phyloP scores from a whole-genome alignment of 331 rosid genomes.

The Dryas integrifolia region DNA sequence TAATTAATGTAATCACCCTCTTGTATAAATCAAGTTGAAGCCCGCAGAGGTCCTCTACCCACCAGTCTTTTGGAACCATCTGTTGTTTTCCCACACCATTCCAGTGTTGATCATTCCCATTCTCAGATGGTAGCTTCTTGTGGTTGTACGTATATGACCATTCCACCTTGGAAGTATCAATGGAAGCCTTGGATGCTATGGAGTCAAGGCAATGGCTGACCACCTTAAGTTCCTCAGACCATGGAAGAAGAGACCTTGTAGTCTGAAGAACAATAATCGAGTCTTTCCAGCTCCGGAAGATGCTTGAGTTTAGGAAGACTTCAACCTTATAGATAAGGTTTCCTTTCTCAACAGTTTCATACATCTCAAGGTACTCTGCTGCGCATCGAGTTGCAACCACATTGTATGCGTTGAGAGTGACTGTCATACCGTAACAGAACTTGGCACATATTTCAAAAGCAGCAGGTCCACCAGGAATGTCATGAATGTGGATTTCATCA shows the following conservation, averaged over 20 bases:
- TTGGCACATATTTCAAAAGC: constrained; percentile 93
- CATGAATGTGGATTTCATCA: constrained; percentile 65
- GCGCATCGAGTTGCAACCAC: constrained; percentile 88
- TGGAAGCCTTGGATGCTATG: constrained; percentile 83
- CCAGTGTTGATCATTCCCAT: constrained; percentile 63
- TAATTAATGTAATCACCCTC: constrained; percentile 53
- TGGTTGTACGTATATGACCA: constrained; percentile 93
- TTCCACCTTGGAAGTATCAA: constrained; percentile 80
- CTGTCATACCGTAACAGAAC: constrained; percentile 89
- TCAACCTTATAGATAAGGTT: constrained; percentile 91
- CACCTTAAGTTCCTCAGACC: constrained; percentile 86
- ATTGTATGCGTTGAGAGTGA: constrained; percentile 89
- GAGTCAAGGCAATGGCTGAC: constrained; percentile 83
- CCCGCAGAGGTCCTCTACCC: constrained; percentile 94
- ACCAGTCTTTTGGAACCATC: constrained; percentile 89
- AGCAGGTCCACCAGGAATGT: constrained; percentile 91
- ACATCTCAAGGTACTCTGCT: constrained; percentile 92
- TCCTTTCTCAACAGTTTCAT: constrained; percentile 82
- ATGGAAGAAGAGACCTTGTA: constrained; percentile 72
- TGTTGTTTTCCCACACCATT: constrained; percentile 66
- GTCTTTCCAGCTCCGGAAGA: constrained; percentile 94
- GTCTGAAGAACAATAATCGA: constrained; percentile 89
- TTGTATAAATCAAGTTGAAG: constrained; percentile 84
- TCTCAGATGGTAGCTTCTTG: constrained; percentile 73
- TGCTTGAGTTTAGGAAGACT: constrained; percentile 86